Conservation (phyloP, 2,329 filamentous ascomycete species). For the Chaetothyriales sp. region DNA sequence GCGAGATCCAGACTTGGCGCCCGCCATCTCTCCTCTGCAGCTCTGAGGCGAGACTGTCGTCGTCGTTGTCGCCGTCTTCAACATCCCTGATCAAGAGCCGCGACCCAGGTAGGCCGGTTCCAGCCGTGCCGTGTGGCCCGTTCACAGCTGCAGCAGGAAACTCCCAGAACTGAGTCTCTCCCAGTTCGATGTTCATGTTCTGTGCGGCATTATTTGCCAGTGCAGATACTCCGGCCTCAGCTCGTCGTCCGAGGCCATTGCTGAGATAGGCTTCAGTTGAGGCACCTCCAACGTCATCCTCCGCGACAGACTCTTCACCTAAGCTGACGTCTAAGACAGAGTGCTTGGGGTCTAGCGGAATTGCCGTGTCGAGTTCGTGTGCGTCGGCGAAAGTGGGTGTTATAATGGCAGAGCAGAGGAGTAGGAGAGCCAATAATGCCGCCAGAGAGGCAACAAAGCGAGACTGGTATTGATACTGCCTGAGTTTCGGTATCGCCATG, state of each 20-base stretch:
- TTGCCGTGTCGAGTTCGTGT: slow-evolving; percentile 36
- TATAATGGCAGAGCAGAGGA: slow-evolving; percentile 47
- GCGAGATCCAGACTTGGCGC: slow-evolving; percentile 53
- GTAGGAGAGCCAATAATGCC: slow-evolving; percentile 43
- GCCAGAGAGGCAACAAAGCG: slow-evolving; percentile 53
- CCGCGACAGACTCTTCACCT: slow-evolving; percentile 19
- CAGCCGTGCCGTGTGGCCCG: slow-evolving; percentile 25
- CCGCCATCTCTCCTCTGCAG: slow-evolving; percentile 11
- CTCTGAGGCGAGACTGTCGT: slow-evolving; percentile 5
- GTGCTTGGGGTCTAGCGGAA: slow-evolving; percentile 33
- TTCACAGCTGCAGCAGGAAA: slow-evolving; percentile 44
- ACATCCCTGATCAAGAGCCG: slow-evolving; percentile 11
- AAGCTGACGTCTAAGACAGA: slow-evolving; percentile 20
- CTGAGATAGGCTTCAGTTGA: slow-evolving; percentile 2
- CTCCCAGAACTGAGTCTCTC: slow-evolving; percentile 48
- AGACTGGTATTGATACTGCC: slow-evolving; percentile 57
- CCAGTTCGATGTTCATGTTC: slow-evolving; percentile 45
- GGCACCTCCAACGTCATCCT: slow-evolving; percentile 1
- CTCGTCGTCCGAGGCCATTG: slow-evolving; percentile 41
- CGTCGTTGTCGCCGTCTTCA: slow-evolving; percentile 10
- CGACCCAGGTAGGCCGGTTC: slow-evolving; percentile 24
- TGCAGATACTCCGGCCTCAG: slow-evolving; percentile 33
- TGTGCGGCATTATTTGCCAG: slow-evolving; percentile 51
- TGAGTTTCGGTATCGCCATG: slow-evolving; percentile 38
- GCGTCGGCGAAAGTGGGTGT: slow-evolving; percentile 48